Conservation (phyloP, 1,284 basidiomycete species). For the Trichosporon coremiiforme region DNA sequence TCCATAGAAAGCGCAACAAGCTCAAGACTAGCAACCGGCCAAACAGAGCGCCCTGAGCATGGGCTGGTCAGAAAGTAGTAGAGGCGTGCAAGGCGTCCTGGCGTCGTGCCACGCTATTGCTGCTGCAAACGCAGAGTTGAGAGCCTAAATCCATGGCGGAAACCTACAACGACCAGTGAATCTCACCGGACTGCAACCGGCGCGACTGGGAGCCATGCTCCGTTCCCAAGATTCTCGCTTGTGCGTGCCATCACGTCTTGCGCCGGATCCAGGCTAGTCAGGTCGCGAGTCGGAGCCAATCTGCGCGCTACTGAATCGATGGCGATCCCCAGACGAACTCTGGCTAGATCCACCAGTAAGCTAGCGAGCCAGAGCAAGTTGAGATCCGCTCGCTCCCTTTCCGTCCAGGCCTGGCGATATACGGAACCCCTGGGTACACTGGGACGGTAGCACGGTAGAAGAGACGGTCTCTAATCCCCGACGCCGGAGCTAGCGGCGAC, state of each 20-base stretch:
- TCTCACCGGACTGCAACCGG: background rate
- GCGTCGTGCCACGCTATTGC: too few species aligned
- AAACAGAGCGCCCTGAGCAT: background rate
- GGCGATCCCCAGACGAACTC: background rate
- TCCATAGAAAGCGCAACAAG: too few species aligned
- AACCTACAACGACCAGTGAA: background rate
- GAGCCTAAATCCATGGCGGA: background rate
- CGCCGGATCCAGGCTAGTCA: too few species aligned
- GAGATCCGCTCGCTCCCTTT: background rate
- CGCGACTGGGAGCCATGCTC: too few species aligned
- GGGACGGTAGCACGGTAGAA: background rate
- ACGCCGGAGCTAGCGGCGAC: background rate
- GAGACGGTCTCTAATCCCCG: background rate
- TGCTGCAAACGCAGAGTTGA: background rate
- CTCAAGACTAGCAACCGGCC: background rate
- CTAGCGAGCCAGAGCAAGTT: background rate
- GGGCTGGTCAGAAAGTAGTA: background rate
- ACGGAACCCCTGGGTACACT: too few species aligned
- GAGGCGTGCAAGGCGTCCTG: too few species aligned
- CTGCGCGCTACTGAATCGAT: background rate
- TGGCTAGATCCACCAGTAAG: background rate
- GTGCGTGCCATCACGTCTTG: too few species aligned
- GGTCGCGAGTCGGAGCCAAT: too few species aligned
- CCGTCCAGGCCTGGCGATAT: background rate
- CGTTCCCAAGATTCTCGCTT: background rate